A percentile compares a stretch with the other conserved stretches of the same genome.
Conservation (phyloP, 2,329 filamentous ascomycete species). For the Parafenestella ontariensis region DNA sequence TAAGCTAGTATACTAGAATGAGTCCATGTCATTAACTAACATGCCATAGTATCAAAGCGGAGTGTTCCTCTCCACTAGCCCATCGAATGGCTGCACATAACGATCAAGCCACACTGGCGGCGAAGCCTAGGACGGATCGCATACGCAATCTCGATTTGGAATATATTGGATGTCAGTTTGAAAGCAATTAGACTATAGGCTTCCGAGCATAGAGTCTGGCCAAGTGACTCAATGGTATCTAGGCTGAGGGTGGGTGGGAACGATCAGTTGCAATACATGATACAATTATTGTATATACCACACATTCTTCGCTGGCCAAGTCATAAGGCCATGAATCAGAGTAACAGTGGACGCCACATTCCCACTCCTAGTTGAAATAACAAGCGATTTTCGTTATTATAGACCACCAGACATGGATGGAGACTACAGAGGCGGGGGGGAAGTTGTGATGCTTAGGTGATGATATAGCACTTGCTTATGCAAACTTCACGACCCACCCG, state of each 20-base stretch:
- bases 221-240: too few species aligned
- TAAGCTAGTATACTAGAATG: too few species aligned
- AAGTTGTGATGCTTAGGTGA: background rate
- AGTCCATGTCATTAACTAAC: too few species aligned
- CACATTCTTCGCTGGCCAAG: background rate
- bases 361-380: background rate
- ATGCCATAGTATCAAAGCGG: too few species aligned
- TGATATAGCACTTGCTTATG: slow-evolving; percentile 19
- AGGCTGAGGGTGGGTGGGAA: background rate
- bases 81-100: too few species aligned
- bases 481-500: slow-evolving; percentile 53
- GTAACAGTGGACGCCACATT: background rate
- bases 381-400: background rate
- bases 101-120: too few species aligned
- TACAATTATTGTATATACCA: background rate
- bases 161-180: background rate
- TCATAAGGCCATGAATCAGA: background rate
- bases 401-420: background rate
- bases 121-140: too few species aligned
- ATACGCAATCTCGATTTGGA: too few species aligned
- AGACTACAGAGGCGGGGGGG: background rate
- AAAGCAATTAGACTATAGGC: background rate
- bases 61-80: too few species aligned
- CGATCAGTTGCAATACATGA: background rate
- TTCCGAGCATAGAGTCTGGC: background rate